A percentile compares a stretch with the other conserved stretches of the same genome.
phyloP scores from a whole-genome alignment of 805 yeast genomes.

The Tetrapisispora pingtungensis region DNA sequence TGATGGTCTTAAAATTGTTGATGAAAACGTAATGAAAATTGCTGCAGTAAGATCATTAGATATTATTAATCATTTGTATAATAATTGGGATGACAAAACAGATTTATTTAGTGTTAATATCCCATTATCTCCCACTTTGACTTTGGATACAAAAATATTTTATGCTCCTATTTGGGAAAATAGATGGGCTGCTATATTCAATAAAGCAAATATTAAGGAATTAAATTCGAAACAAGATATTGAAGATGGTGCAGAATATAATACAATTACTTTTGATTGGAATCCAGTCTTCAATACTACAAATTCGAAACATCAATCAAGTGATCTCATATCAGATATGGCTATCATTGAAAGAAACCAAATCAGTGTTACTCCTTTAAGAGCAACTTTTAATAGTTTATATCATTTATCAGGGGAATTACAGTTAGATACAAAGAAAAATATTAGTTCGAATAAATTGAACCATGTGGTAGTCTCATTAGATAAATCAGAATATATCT shows the following conservation, averaged over 20 bases:
- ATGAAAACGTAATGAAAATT: constrained; percentile 39
- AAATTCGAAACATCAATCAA: constrained; percentile 20
- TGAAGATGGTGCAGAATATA: constrained; percentile 37
- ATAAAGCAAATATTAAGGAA: constrained; percentile 13
- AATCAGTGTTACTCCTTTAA: constrained; percentile 59
- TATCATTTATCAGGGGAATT: constrained; percentile 15
- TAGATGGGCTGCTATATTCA: constrained; percentile 64
- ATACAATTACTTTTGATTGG: constrained; percentile 59
- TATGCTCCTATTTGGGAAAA: constrained; percentile 78
- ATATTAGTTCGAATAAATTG: background rate
- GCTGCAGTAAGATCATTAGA: constrained; percentile 64
- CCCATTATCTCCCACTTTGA: constrained; percentile 52
- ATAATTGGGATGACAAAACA: constrained; percentile 45
- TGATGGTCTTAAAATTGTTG: constrained; percentile 37
- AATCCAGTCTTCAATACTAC: constrained; percentile 60
- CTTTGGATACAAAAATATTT: constrained; percentile 47
- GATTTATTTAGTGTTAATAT: constrained; percentile 80
- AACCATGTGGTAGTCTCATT: constrained; percentile 24
- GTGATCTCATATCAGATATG: constrained; percentile 41
- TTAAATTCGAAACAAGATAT: constrained; percentile 30
- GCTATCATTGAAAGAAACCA: constrained; percentile 55
- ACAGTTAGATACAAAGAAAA: constrained; percentile 3
- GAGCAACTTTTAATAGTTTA: constrained; percentile 51
- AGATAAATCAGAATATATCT: constrained; percentile 33
- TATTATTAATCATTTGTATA: constrained; percentile 48